These are phyloP conservation scores for Mediolabrus comicus DNA, from an alignment of 108 stramenopile genomes.

Conservation along the genomic window DNA sequence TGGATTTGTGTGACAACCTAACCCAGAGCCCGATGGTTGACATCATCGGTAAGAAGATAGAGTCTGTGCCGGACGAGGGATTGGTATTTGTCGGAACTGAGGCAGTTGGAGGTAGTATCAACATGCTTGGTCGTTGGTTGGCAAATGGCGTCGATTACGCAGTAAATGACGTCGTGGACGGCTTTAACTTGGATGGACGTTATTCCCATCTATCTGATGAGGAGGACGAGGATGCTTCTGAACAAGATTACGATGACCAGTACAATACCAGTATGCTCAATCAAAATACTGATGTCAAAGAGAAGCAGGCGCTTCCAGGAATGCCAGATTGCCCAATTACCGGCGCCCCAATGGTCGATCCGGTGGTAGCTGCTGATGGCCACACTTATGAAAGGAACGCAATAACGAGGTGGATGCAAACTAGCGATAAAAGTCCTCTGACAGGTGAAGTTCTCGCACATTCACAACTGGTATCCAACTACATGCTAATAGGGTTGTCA, in stretches of 20 bases:
- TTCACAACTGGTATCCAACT: slow-evolving; percentile 83
- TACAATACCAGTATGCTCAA: neutral
- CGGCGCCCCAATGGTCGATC: slow-evolving; percentile 85
- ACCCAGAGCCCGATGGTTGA: slow-evolving; percentile 66
- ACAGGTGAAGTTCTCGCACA: slow-evolving; percentile 72
- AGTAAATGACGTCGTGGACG: slow-evolving; percentile 65
- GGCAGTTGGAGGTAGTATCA: slow-evolving; percentile 41
- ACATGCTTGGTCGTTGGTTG: slow-evolving; percentile 68
- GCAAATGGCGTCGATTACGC: slow-evolving; percentile 62
- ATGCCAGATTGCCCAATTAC: slow-evolving; percentile 95
- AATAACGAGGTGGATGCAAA: slow-evolving; percentile 84
- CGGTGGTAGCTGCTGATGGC: slow-evolving; percentile 90
- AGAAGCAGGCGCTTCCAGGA: slow-evolving; percentile 56
- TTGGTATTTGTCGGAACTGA: slow-evolving; percentile 58
- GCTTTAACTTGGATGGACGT: slow-evolving; percentile 80
- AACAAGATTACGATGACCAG: neutral
- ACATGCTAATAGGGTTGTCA: slow-evolving; percentile 42
- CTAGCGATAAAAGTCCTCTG: slow-evolving; percentile 76
- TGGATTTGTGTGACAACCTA: slow-evolving; percentile 61
- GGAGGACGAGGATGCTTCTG: slow-evolving; percentile 5
- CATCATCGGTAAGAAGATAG: slow-evolving; percentile 49
- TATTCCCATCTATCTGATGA: slow-evolving; percentile 44
- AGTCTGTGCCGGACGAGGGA: slow-evolving; percentile 68
- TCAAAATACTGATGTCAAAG: neutral
- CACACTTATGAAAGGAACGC: slow-evolving; percentile 94